These are phyloP conservation scores for Scutellaria baicalensis DNA, from an alignment of 257 asterid species.

Conservation along the genomic window DNA sequence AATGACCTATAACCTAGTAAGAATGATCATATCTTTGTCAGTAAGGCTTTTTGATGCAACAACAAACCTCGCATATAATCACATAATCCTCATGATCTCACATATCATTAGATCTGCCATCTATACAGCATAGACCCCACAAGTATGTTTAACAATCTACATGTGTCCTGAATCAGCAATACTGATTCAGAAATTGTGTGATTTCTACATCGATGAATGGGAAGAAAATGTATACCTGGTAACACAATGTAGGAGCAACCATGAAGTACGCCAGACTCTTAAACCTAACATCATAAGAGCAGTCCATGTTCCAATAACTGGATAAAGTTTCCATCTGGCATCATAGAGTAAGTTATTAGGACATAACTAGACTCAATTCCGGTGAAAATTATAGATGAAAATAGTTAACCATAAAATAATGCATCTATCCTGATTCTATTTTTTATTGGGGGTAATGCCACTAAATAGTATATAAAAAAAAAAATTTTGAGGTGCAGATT, in stretches of 20 bases:
- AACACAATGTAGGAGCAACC: conserved; percentile 96
- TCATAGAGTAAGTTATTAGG: conserved; percentile 6
- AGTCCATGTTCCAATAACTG: conserved; percentile 46
- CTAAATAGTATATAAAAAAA: not conserved
- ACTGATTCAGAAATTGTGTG: not conserved
- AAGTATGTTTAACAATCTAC: not conserved
- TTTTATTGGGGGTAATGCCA: not conserved
- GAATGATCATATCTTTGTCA: not conserved
- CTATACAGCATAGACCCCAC: not conserved
- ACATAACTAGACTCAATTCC: not conserved
- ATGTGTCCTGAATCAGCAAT: not conserved
- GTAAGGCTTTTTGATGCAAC: not conserved
- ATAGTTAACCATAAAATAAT: not conserved
- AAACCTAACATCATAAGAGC: conserved; percentile 54
- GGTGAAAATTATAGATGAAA: not conserved
- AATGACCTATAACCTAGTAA: not conserved
- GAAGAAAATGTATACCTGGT: conserved; percentile 57
- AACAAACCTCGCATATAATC: not conserved
- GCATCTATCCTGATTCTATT: not conserved
- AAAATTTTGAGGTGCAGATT: not conserved
- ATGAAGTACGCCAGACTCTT: conserved; percentile 79
- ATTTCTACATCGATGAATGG: not conserved
- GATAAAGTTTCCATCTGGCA: conserved; percentile 55
- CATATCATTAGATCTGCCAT: not conserved
- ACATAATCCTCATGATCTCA: not conserved